These are phyloP conservation scores for Xylariaceae sp. DNA, from an alignment of 2,329 filamentous ascomycete genomes.

Conservation along the genomic window DNA sequence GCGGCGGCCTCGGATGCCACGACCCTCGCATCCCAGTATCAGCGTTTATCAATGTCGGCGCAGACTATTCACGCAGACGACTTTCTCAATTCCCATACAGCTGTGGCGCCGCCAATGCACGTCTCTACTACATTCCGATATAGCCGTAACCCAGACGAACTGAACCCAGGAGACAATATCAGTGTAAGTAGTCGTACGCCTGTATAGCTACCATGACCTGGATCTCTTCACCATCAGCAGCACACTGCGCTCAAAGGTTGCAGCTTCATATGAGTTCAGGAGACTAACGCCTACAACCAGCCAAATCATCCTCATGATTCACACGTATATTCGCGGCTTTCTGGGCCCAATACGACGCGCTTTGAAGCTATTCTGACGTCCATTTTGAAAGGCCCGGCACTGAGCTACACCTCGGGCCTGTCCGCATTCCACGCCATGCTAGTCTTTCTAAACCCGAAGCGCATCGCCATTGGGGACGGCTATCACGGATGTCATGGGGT, in stretches of 20 bases:
- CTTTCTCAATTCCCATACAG: slow-evolving; percentile 67
- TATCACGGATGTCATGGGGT: slow-evolving; percentile 96
- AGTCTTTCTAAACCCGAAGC: slow-evolving; percentile 77
- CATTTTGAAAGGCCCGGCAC: slow-evolving; percentile 64
- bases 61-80: slow-evolving; percentile 81
- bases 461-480: slow-evolving; percentile 77
- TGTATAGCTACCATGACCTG: too few relatives aligned
- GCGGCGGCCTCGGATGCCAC: slow-evolving; percentile 17
- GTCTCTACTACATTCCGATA: slow-evolving; percentile 92
- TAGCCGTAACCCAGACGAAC: slow-evolving; percentile 62
- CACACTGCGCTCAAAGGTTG: background rate
- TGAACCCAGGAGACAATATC: slow-evolving; percentile 51
- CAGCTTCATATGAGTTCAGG: background rate
- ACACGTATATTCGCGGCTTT: slow-evolving; percentile 81
- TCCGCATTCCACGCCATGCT: slow-evolving; percentile 86
- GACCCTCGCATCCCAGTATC: slow-evolving; percentile 31
- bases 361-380: slow-evolving; percentile 79
- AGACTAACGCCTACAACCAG: background rate
- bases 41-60: slow-evolving; percentile 59
- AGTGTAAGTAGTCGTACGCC: slow-evolving; percentile 46
- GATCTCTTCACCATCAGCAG: background rate
- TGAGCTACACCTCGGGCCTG: slow-evolving; percentile 84
- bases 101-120: slow-evolving; percentile 86
- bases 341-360: slow-evolving; percentile 76
- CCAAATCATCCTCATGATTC: slow-evolving; percentile 49